phyloP scores from a whole-genome alignment of 768 basidiomycete genomes.

The Calocera cornea region DNA sequence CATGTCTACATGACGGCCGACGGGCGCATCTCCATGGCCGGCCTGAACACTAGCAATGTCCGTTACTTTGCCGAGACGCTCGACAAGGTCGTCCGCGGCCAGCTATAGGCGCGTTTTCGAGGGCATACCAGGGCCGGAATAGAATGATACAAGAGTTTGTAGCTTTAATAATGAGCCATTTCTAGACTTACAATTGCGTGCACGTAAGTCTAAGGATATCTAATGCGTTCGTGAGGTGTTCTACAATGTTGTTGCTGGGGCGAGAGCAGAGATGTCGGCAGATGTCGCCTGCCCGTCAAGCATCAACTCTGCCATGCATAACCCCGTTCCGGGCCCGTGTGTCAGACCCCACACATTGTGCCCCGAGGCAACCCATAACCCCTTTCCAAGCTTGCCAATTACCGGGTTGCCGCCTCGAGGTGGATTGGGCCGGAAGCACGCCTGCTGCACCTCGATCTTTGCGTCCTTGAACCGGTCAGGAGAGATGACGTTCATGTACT shows the following conservation, averaged over 20 bases:
- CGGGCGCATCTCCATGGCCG: conserved; percentile 91
- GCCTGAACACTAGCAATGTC: conserved; percentile 70
- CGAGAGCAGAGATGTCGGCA: conserved; percentile 6
- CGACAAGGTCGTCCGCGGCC: conserved; percentile 50
- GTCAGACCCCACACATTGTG: conserved; percentile 42
- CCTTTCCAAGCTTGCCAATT: conserved; percentile 12
- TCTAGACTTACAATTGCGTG: not conserved
- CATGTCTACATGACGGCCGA: conserved; percentile 80
- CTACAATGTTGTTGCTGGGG: not conserved
- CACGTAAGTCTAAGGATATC: not conserved
- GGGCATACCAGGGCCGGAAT: not conserved
- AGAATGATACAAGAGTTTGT: not conserved
- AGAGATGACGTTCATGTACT: conserved; percentile 7
- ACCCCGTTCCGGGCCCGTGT: conserved; percentile 74
- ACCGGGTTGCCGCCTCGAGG: conserved; percentile 10
- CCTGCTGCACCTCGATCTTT: conserved; percentile 10
- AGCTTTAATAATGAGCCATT: not conserved
- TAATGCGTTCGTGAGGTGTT: too few species aligned
- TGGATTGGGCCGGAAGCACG: conserved; percentile 14
- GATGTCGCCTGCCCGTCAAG: conserved; percentile 39
- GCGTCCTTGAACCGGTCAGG: conserved; percentile 6
- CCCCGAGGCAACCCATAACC: conserved; percentile 11
- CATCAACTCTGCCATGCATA: conserved; percentile 53
- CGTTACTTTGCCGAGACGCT: conserved; percentile 55
- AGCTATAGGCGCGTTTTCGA: conserved; percentile 20